Evolutionary conservation across 2,329 filamentous ascomycete genomes (phyloP).

Genomic region (Penicillium sp.): DNA sequence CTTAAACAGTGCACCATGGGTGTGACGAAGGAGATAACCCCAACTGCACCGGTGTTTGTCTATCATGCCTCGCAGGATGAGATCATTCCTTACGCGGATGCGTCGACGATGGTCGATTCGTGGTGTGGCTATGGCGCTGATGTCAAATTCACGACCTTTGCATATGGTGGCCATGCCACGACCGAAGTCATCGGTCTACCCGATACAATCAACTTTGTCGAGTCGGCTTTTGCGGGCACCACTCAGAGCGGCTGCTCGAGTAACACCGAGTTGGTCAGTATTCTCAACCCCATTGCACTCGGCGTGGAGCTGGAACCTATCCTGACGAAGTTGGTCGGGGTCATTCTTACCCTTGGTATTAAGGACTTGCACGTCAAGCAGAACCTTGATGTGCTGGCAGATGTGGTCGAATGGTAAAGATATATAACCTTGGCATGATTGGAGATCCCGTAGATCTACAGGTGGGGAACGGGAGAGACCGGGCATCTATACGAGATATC

Average conservation of each 20-base stretch:
- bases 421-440: not conserved
- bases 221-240: constrained; percentile 26
- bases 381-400: constrained; percentile 12
- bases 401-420: constrained; percentile 12
- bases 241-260: constrained; percentile 19
- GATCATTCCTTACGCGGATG: constrained; percentile 25
- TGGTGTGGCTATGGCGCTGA: constrained; percentile 24
- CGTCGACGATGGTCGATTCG: constrained; percentile 18
- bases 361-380: constrained; percentile 20
- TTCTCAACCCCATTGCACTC: constrained; percentile 24
- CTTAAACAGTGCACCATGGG: constrained; percentile 21
- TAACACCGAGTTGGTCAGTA: constrained; percentile 19
- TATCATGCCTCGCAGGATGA: constrained; percentile 29
- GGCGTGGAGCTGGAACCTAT: constrained; percentile 25
- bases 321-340: constrained; percentile 21
- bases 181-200: constrained; percentile 24
- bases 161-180: constrained; percentile 25
- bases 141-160: constrained; percentile 28
- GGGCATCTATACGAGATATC: not conserved
- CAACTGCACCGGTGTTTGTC: constrained; percentile 26
- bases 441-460: not conserved
- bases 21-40: constrained; percentile 20
- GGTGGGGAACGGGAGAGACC: not conserved
- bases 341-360: constrained; percentile 14
- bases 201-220: constrained; percentile 22